Evolutionary conservation across 2,329 filamentous ascomycete species (phyloP).

Genomic region (Mycosphaerelloides madeirae): DNA sequence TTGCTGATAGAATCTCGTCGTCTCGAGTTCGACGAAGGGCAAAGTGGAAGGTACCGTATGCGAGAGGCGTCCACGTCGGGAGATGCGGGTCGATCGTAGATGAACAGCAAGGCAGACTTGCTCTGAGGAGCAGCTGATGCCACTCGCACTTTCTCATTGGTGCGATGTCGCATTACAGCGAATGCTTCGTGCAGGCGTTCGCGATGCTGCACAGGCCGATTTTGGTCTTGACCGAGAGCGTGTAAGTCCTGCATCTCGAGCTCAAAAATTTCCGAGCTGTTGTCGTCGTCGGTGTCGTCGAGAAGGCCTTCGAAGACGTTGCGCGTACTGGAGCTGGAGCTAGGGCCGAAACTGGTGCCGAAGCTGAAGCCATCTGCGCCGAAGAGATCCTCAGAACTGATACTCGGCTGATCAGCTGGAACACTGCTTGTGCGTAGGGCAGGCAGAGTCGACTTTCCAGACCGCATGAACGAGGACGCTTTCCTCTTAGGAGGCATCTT

Average conservation of each 20-base stretch:
- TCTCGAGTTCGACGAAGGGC: slow-evolving; percentile 2
- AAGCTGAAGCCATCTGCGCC: slow-evolving; percentile 4
- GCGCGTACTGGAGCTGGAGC: not conserved
- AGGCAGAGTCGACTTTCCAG: slow-evolving; percentile 12
- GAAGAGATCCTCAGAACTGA: slow-evolving; percentile 19
- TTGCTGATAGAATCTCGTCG: slow-evolving; percentile 6
- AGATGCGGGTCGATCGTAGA: slow-evolving; percentile 3
- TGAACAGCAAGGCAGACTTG: slow-evolving; percentile 20
- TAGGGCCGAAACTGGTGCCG: too few relatives aligned
- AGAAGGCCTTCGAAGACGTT: slow-evolving; percentile 2
- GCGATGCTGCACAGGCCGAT: not conserved
- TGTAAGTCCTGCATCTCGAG: slow-evolving; percentile 6
- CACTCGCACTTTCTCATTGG: slow-evolving; percentile 4
- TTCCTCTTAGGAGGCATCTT: slow-evolving; percentile 27
- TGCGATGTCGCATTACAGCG: slow-evolving; percentile 3
- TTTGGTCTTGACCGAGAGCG: not conserved
- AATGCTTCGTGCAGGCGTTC: slow-evolving; percentile 9
- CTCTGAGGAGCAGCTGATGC: slow-evolving; percentile 5
- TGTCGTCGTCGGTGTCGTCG: slow-evolving; percentile 7
- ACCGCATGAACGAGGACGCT: slow-evolving; percentile 20
- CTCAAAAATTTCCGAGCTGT: slow-evolving; percentile 6
- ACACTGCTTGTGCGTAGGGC: slow-evolving; percentile 4
- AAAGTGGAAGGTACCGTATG: slow-evolving; percentile 21
- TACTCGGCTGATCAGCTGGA: slow-evolving; percentile 11
- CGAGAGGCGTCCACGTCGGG: not conserved